phyloP scores from a whole-genome alignment of 2,329 filamentous ascomycete species.

The Colletotrichum musae region DNA sequence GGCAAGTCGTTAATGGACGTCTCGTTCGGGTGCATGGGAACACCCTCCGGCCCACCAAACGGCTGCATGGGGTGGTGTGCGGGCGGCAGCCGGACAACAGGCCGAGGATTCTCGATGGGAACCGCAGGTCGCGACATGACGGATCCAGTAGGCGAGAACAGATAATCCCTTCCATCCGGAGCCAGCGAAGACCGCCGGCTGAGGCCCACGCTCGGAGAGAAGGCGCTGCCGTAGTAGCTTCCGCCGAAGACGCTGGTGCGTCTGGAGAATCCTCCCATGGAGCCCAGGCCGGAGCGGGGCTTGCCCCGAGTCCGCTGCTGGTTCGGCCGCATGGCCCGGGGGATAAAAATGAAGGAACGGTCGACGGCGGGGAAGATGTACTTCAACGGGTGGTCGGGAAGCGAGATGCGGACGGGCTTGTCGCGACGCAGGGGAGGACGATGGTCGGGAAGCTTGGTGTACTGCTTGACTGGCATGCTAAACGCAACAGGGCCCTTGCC shows the following conservation, averaged over 20 bases:
- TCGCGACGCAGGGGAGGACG: slow-evolving; percentile 93
- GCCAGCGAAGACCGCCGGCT: slow-evolving; percentile 88
- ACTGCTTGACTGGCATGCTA: slow-evolving; percentile 86
- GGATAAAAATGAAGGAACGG: slow-evolving; percentile 98
- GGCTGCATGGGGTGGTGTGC: slow-evolving; percentile 54
- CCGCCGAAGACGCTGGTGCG: slow-evolving; percentile 86
- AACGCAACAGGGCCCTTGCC: slow-evolving; percentile 76
- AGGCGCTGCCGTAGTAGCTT: slow-evolving; percentile 79
- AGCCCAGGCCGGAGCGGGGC: slow-evolving; percentile 79
- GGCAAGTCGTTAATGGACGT: slow-evolving; percentile 66
- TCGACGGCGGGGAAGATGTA: slow-evolving; percentile 94
- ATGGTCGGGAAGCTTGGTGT: slow-evolving; percentile 95
- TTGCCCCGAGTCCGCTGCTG: slow-evolving; percentile 85
- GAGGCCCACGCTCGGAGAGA: slow-evolving; percentile 89
- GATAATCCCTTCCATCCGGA: slow-evolving; percentile 76
- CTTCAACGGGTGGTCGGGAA: slow-evolving; percentile 83
- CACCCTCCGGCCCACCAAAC: slow-evolving; percentile 30
- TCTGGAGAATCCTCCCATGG: slow-evolving; percentile 77
- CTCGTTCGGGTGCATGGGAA: slow-evolving; percentile 45
- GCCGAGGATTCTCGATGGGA: slow-evolving; percentile 73
- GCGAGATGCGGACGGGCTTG: slow-evolving; percentile 94
- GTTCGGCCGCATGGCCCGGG: slow-evolving; percentile 91
- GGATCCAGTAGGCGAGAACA: slow-evolving; percentile 86
- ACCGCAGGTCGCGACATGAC: slow-evolving; percentile 78
- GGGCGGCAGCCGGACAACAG: slow-evolving; percentile 88